A percentile compares a stretch with the other conserved stretches of the same genome.
Evolutionary conservation across 2,329 filamentous ascomycete genomes (phyloP).

Genomic region (Aspergillus sp.): DNA sequence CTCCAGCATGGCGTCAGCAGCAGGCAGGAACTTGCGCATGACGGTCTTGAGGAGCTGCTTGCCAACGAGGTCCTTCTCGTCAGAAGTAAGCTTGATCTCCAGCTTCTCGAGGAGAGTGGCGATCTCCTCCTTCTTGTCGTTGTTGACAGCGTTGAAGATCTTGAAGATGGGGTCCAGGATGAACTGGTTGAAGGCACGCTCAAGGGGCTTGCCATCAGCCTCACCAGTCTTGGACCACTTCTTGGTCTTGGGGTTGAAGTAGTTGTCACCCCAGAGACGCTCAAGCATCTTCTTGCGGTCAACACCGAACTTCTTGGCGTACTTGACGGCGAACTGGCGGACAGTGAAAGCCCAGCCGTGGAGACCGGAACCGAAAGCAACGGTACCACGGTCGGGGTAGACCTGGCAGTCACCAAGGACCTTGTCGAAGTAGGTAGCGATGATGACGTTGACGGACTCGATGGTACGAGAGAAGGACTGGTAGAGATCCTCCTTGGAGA

Average conservation of each 20-base stretch:
- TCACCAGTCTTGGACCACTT: constrained; percentile 90
- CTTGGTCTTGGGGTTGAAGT: constrained; percentile 99
- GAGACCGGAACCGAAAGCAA: constrained; percentile 98
- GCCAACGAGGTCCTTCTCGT: constrained; percentile 92
- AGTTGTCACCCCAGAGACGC: constrained; percentile 99
- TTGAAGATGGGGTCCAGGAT: constrained; percentile 99
- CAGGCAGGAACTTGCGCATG: constrained; percentile 98
- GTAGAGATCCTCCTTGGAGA: constrained; percentile 98
- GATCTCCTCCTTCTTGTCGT: constrained; percentile 97
- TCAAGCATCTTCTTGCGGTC: constrained; percentile 99
- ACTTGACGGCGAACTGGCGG: constrained; percentile 92
- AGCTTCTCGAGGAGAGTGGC: constrained; percentile 84
- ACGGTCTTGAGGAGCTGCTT: constrained; percentile 97
- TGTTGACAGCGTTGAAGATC: constrained; percentile 95
- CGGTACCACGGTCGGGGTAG: constrained; percentile 94
- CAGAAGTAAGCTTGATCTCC: constrained; percentile 79
- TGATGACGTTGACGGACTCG: constrained; percentile 99
- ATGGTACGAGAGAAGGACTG: constrained; percentile 99
- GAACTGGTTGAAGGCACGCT: constrained; percentile 99
- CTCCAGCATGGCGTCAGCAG: constrained; percentile 95
- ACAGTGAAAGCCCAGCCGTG: constrained; percentile 99
- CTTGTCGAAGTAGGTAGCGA: constrained; percentile 98
- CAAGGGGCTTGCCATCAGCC: constrained; percentile 81
- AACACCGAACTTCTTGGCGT: constrained; percentile 99
- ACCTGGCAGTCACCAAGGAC: constrained; percentile 96